A percentile compares a stretch with the other conserved stretches of the same genome.
phyloP scores from a whole-genome alignment of 1,139 yeast species.

The Kluyveromyces sp. region DNA sequence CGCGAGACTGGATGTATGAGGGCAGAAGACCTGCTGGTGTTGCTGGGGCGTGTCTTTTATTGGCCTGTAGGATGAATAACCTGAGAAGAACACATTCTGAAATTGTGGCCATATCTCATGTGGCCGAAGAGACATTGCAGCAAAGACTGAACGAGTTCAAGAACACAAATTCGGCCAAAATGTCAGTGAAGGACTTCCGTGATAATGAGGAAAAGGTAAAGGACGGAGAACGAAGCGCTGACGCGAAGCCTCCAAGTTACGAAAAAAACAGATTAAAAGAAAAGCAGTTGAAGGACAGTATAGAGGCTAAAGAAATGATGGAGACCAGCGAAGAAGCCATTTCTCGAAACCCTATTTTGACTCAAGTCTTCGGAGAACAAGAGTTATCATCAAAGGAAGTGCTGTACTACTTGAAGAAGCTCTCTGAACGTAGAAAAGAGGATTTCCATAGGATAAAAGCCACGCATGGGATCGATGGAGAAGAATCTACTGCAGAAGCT shows the following conservation, averaged over 20 bases:
- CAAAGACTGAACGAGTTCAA: slow-evolving; percentile 83
- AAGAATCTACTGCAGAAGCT: slow-evolving; percentile 13
- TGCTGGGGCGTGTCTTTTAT: slow-evolving; percentile 90
- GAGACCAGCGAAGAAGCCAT: slow-evolving; percentile 36
- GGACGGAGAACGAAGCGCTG: slow-evolving; percentile 25
- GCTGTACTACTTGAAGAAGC: slow-evolving; percentile 38
- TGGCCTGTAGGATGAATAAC: slow-evolving; percentile 96
- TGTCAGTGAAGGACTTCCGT: slow-evolving; percentile 72
- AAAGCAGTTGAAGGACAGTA: slow-evolving; percentile 31
- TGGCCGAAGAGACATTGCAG: slow-evolving; percentile 90
- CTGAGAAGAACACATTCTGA: slow-evolving; percentile 87
- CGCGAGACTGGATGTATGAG: slow-evolving; percentile 90
- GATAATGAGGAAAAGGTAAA: slow-evolving; percentile 29
- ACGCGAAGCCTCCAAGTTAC: slow-evolving; percentile 78
- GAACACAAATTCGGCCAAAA: slow-evolving; percentile 62
- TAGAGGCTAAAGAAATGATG: slow-evolving; percentile 24
- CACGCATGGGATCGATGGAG: slow-evolving; percentile 31
- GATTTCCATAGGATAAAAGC: slow-evolving; percentile 31
- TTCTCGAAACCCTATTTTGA: slow-evolving; percentile 35
- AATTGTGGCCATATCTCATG: slow-evolving; percentile 90
- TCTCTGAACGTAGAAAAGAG: slow-evolving; percentile 36
- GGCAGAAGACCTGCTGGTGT: slow-evolving; percentile 98
- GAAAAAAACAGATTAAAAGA: slow-evolving; percentile 43
- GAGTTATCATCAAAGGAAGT: slow-evolving; percentile 42
- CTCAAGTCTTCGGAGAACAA: slow-evolving; percentile 38